Evolutionary conservation across 2,329 filamentous ascomycete species (phyloP), one percentile per base, ranked within the genome.

Genomic region (Ceratocystis colombiana): DNA sequence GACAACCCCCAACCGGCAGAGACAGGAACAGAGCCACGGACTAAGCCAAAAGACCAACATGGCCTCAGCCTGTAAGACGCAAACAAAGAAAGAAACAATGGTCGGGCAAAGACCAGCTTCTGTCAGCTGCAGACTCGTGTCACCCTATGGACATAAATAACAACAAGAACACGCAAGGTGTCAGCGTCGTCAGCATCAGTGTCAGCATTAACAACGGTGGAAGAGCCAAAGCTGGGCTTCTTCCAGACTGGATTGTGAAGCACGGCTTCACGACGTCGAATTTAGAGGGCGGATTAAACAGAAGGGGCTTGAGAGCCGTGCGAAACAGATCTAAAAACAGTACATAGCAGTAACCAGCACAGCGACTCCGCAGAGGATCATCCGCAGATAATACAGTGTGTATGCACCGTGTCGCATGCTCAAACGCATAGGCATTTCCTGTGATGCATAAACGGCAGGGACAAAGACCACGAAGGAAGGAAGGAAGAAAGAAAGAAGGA

Each of bases 391-490:
- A 5, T 1, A 41, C 37, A 41, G 12, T 41, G 37, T 41, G 7
- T 17, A 33, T 33, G 53, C 28, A 59, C 53, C 33, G 53, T 59
- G 53, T 53, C 53, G 28, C 53, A 17, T 50, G 46, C 46, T 22
- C 17, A 20, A 12, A 50, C 46, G 46, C 46, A 50, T 22, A 10
- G 46, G 17, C 46, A 7, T 50, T 50, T 50, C 46, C 46, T 5
- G n/a, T 22, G 53, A 59, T 37, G 53, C 53, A 50, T 53, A 64
- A 64, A 53, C 45, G 12, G 22, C 28, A 28, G 22, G 46, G n/a
- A 25, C 45, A 55, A 33, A 50, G 30, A 64, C 62, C n/a, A 55
- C 37, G n/a, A 62, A 62, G 41, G 59, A 62, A 62, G 59, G 59
- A 62, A 62, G 37, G 20, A 20, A 53, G 45, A 7, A 48, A 64